Conservation (phyloP, 208 protist genomes). For the Leishmania gerbilli region DNA sequence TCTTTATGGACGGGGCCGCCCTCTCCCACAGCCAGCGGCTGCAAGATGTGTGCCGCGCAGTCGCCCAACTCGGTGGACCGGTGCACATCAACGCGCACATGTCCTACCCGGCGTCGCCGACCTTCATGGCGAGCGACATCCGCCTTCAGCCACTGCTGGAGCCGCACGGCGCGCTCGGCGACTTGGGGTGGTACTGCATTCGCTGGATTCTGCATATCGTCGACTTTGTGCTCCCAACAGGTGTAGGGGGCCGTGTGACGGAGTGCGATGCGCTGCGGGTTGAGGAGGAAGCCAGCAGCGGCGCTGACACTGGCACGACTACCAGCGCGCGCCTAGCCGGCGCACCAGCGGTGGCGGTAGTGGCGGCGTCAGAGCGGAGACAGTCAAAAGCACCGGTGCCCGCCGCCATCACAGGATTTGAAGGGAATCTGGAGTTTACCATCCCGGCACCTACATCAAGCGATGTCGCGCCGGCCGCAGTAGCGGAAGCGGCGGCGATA, state of each 20-base stretch:
- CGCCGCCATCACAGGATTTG: constrained; percentile 65
- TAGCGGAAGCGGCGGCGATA: background rate
- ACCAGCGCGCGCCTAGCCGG: background rate
- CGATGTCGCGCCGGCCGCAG: background rate
- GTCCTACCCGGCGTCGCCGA: constrained; percentile 46
- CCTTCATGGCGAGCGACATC: constrained; percentile 64
- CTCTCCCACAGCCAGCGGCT: constrained; percentile 60
- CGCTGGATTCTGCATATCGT: constrained; percentile 69
- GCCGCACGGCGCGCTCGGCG: constrained; percentile 67
- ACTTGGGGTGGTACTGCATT: constrained; percentile 83
- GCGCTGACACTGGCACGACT: background rate
- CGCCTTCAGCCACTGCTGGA: constrained; percentile 57
- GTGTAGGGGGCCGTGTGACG: constrained; percentile 52
- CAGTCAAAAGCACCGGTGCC: background rate
- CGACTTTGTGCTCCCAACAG: constrained; percentile 52
- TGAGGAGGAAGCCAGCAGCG: background rate
- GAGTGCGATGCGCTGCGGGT: constrained; percentile 34
- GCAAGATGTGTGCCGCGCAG: constrained; percentile 40
- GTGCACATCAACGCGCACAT: constrained; percentile 58
- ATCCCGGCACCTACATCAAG: constrained; percentile 2
- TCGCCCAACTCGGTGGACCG: constrained; percentile 39
- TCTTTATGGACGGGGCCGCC: constrained; percentile 76
- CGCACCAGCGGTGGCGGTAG: background rate
- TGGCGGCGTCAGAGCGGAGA: background rate
- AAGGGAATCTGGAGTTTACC: constrained; percentile 56